phyloP scores from a whole-genome alignment of 345 rosid genomes.

The Nephelium lappaceum region DNA sequence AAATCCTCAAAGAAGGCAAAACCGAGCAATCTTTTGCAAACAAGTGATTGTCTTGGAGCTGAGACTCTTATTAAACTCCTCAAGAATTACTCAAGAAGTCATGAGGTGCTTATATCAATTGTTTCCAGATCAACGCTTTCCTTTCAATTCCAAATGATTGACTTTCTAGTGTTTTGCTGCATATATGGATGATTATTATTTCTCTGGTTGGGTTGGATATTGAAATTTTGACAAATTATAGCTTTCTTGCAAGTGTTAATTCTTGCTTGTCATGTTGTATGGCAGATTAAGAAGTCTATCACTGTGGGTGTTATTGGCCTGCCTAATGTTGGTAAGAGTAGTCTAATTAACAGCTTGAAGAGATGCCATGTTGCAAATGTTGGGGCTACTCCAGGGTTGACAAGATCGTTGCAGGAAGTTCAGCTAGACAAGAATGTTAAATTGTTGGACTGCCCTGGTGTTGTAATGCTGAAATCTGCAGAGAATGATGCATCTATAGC shows the following conservation, averaged over 20 bases:
- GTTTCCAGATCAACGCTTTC: background rate
- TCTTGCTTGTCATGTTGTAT: slow-evolving; percentile 13
- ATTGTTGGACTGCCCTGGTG: slow-evolving; percentile 95
- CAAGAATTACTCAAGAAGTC: slow-evolving; percentile 94
- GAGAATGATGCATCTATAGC: slow-evolving; percentile 73
- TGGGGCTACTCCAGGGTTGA: slow-evolving; percentile 95
- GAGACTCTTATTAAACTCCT: slow-evolving; percentile 87
- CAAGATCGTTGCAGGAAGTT: slow-evolving; percentile 95
- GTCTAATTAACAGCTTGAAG: slow-evolving; percentile 97
- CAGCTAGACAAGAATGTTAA: slow-evolving; percentile 91
- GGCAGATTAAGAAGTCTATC: slow-evolving; percentile 88
- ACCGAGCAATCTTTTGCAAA: slow-evolving; percentile 71
- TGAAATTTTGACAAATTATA: background rate
- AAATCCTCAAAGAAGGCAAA: slow-evolving; percentile 70
- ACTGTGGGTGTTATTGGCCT: slow-evolving; percentile 93
- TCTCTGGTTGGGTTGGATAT: background rate
- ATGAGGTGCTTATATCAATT: slow-evolving; percentile 54
- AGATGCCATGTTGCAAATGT: slow-evolving; percentile 90
- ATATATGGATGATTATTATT: slow-evolving; percentile 13
- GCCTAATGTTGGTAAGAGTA: slow-evolving; percentile 99
- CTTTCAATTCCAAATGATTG: background rate
- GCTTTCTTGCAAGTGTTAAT: slow-evolving; percentile 4
- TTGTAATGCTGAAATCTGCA: slow-evolving; percentile 84
- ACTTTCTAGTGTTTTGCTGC: background rate
- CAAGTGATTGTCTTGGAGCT: slow-evolving; percentile 98